Evolutionary conservation across 306 rosid species (phyloP).

Genomic region (Quercus aquifolioides): DNA sequence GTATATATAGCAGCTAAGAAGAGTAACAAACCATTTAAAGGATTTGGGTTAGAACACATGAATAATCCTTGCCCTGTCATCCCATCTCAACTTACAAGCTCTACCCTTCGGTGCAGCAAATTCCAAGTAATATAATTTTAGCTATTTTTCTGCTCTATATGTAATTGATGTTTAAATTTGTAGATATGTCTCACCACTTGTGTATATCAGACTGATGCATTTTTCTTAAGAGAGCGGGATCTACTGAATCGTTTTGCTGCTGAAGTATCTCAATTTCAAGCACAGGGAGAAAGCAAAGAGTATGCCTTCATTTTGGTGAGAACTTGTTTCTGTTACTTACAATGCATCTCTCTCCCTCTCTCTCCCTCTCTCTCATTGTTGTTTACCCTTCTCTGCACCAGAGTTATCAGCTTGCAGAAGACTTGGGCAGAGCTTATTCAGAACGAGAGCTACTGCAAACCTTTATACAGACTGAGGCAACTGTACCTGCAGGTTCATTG

Average conservation of each 20-base stretch:
- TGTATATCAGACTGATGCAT: slow-evolving; percentile 57
- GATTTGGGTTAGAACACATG: slow-evolving; percentile 90
- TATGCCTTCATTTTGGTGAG: slow-evolving; percentile 66
- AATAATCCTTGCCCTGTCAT: slow-evolving; percentile 59
- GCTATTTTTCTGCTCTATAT: neutral
- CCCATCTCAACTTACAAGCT: slow-evolving; percentile 63
- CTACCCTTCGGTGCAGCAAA: slow-evolving; percentile 53
- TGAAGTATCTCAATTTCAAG: slow-evolving; percentile 64
- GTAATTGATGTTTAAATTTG: slow-evolving; percentile 2
- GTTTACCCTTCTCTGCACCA: slow-evolving; percentile 29
- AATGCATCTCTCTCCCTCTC: neutral
- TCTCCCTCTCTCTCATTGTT: slow-evolving; percentile 8
- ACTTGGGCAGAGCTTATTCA: slow-evolving; percentile 88
- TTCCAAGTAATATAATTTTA: slow-evolving; percentile 63
- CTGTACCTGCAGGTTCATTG: slow-evolving; percentile 49
- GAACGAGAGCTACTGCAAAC: slow-evolving; percentile 60
- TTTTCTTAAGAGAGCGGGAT: slow-evolving; percentile 84
- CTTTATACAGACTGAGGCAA: slow-evolving; percentile 58
- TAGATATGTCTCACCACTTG: slow-evolving; percentile 24
- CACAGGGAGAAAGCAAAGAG: slow-evolving; percentile 75
- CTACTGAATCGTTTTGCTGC: slow-evolving; percentile 64
- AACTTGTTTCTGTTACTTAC: slow-evolving; percentile 4
- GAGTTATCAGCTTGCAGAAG: slow-evolving; percentile 87
- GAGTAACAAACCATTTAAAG: slow-evolving; percentile 63
- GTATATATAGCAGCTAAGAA: slow-evolving; percentile 59